A percentile compares a stretch with the other conserved stretches of the same genome.
Conservation (phyloP, 768 basidiomycete genomes). For the Naganishia onofrii region DNA sequence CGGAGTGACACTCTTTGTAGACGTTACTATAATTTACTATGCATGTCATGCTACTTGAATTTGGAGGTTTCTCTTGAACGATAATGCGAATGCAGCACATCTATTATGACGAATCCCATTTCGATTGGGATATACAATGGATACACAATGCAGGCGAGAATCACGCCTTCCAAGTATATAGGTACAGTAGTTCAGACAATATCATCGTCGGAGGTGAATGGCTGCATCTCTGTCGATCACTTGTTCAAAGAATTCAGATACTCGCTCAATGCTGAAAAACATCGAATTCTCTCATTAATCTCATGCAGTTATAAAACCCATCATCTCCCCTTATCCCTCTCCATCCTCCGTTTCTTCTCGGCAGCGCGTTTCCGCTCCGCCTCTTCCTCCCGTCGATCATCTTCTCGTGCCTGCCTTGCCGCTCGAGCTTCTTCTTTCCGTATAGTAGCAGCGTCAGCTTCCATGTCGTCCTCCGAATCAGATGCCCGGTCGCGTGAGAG, state of each 20-base stretch:
- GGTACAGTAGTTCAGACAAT: background rate
- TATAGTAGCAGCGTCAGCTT: conserved; percentile 28
- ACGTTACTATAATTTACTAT: background rate
- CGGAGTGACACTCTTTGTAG: conserved; percentile 31
- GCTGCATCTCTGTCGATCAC: background rate
- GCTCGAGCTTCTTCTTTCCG: conserved; percentile 31
- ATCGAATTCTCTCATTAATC: background rate
- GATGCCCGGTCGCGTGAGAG: conserved; percentile 11
- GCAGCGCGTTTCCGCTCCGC: conserved; percentile 11
- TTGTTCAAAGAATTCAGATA: background rate
- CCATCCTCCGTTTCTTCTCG: conserved; percentile 24
- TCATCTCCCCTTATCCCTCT: conserved; percentile 18
- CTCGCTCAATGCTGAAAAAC: background rate
- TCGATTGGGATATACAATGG: too few species aligned
- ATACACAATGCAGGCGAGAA: too few species aligned
- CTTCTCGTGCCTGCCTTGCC: conserved; percentile 29
- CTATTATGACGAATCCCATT: too few species aligned
- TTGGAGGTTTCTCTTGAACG: background rate
- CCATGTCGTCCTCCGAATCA: conserved; percentile 31
- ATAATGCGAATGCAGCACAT: too few species aligned
- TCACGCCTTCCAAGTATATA: too few species aligned
- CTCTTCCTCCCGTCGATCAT: conserved; percentile 23
- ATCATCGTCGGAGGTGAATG: background rate
- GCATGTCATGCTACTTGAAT: background rate
- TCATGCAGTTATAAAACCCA: background rate